A percentile compares a stretch with the other conserved stretches of the same genome.
Evolutionary conservation across 2,329 filamentous ascomycete species (phyloP).

Genomic region (Cyclaneusma minus): DNA sequence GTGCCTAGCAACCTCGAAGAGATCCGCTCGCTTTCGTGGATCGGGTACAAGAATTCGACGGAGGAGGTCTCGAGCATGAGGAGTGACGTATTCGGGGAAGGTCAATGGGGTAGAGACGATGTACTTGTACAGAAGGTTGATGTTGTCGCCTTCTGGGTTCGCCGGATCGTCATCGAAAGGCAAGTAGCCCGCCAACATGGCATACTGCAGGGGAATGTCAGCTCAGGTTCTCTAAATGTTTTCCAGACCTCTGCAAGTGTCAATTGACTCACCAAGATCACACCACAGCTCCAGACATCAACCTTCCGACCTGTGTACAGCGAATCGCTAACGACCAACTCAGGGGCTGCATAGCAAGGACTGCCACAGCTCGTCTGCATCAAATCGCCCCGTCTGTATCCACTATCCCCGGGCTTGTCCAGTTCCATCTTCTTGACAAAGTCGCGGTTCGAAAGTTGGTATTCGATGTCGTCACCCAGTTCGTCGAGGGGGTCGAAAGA

Average conservation of each 20-base stretch:
- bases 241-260: background rate
- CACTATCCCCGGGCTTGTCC: conserved; percentile 61
- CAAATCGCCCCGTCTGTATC: conserved; percentile 72
- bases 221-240: conserved; percentile 5
- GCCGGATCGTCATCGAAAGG: conserved; percentile 97
- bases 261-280: conserved; percentile 68
- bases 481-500: conserved; percentile 87
- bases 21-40: conserved; percentile 81
- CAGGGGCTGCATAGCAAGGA: conserved; percentile 92
- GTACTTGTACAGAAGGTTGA: conserved; percentile 98
- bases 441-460: conserved; percentile 72
- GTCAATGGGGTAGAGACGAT: conserved; percentile 94
- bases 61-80: conserved; percentile 83
- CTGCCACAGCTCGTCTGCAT: conserved; percentile 99
- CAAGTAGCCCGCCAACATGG: conserved; percentile 94
- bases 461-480: conserved; percentile 77
- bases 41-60: conserved; percentile 90
- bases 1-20: conserved; percentile 94
- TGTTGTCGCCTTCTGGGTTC: conserved; percentile 97
- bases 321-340: conserved; percentile 93
- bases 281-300: conserved; percentile 98
- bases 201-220: conserved; percentile 51
- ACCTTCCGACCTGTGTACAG: conserved; percentile 96
- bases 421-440: conserved; percentile 77
- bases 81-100: conserved; percentile 97